Base-by-base conservation (phyloP, 1,284 basidiomycete genomes). In the Ganoderma lucidum region DNA sequence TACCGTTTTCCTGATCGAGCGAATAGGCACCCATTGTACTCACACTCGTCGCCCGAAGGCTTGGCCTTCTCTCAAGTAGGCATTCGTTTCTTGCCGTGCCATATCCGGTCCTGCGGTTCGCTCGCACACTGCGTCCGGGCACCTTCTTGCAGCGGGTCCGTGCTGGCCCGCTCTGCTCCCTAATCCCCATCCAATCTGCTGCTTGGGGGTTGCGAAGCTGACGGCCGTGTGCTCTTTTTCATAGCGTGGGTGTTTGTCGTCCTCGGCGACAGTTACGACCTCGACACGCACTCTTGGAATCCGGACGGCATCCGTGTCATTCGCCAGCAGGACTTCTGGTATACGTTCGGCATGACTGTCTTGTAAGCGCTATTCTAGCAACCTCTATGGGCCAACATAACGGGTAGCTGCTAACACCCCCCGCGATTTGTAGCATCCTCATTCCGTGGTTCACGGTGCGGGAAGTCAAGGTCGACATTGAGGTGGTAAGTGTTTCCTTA, bases 41-140 rank as follows among this genome's bases (percentile, higher is more conserved):
- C 65, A 77, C 72, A 68, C 65, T 66, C 70, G 66, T 67, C 71
- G 73, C 65, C 73, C 64, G 67, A 70, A 87, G 87, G 88, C 73
- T 87, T 70, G 88, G 88, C 58, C 78, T 90, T 48, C 71, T 88
- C 55, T 86, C 83, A 58, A 88, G 88, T 89, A 78, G 77, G 87
- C 79, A 69, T 68, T 55, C 73, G 37, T 61, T 70, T 69, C 72
- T 59, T 41, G 63, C 28, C 41, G 39, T 60, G 39, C 30, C 45
- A 64, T 44, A 42, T 42, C 70, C 67, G 44, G 69, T 23, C 23
- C 5, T 23, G 61, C 44, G 69, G 69, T 62, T 65, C 66, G 44
- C 67, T 71, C 74, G 71, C 74, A 73, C 66, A 70, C 60, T 60
- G 56, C 65, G 55, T 32, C 62, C 23, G 53, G 55, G 12, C 4